Percentiles rank a stretch among this genome's conserved stretches.
phyloP scores from a whole-genome alignment of 805 yeast species.

The Lipomyces spencermartinsiae region DNA sequence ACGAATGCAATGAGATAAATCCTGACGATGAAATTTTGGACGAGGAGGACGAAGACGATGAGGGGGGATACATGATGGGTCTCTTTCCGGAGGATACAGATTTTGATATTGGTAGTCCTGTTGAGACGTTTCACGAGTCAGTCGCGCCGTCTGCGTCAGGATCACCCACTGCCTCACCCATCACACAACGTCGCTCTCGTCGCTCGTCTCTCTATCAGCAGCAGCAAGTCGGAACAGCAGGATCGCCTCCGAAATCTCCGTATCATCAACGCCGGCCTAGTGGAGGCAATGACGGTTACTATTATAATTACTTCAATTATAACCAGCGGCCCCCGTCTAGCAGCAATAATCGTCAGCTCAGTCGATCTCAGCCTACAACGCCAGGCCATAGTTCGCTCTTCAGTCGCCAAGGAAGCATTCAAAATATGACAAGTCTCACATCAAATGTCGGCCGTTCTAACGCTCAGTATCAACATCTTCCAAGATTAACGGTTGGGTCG shows the following conservation, averaged over 20 bases:
- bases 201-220: background rate
- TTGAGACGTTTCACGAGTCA: conserved; percentile 8
- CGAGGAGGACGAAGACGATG: conserved; percentile 20
- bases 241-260: conserved; percentile 16
- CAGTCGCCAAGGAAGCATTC: conserved; percentile 14
- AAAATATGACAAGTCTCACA: background rate
- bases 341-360: conserved; percentile 10
- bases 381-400: conserved; percentile 16
- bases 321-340: conserved; percentile 12
- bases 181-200: conserved; percentile 3
- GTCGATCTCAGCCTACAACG: conserved; percentile 31
- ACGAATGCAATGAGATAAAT: background rate
- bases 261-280: conserved; percentile 28
- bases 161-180: conserved; percentile 8
- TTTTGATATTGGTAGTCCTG: conserved; percentile 33
- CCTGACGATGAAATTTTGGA: conserved; percentile 8
- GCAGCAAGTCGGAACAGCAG: background rate
- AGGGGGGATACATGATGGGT: conserved; percentile 30
- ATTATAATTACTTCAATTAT: conserved; percentile 32
- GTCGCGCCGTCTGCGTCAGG: conserved; percentile 7
- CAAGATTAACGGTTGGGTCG: background rate
- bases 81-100: conserved; percentile 35
- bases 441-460: background rate
- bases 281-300: conserved; percentile 26
- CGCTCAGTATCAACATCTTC: background rate